A percentile compares a stretch with the other conserved stretches of the same genome.
Conservation (phyloP, 768 basidiomycete species). For the Gymnopilus junonius region DNA sequence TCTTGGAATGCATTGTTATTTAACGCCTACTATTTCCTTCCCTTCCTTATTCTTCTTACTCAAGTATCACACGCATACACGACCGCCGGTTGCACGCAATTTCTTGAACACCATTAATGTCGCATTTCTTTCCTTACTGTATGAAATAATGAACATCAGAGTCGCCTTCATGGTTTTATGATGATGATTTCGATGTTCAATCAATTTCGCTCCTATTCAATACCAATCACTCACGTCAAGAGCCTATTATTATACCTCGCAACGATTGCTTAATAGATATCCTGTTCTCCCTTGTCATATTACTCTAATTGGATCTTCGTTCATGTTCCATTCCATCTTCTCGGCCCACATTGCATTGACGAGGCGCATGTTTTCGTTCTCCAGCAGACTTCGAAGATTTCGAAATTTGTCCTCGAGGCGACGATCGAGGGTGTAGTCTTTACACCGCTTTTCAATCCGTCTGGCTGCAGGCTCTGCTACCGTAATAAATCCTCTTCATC, state of each 20-base stretch:
- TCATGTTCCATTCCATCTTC: background rate
- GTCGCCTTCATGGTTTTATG: background rate
- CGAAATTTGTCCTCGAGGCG: background rate
- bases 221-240: conserved; percentile 8
- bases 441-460: background rate
- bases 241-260: conserved; percentile 18
- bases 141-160: conserved; percentile 1
- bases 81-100: background rate
- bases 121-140: background rate
- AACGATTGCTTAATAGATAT: conserved; percentile 15
- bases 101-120: conserved; percentile 10
- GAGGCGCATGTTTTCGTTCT: background rate
- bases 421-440: background rate
- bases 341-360: background rate
- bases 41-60: background rate
- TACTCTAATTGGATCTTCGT: background rate
- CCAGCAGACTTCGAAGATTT: background rate
- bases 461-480: too few relatives aligned
- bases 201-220: conserved; percentile 3
- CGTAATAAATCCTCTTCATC: background rate
- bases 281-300: conserved; percentile 1
- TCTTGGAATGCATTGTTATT: conserved; percentile 7
- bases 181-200: conserved; percentile 5
- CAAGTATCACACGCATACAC: background rate
- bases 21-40: background rate